phyloP scores from a whole-genome alignment of 768 basidiomycete species.

The Lactifluus echinatus region DNA sequence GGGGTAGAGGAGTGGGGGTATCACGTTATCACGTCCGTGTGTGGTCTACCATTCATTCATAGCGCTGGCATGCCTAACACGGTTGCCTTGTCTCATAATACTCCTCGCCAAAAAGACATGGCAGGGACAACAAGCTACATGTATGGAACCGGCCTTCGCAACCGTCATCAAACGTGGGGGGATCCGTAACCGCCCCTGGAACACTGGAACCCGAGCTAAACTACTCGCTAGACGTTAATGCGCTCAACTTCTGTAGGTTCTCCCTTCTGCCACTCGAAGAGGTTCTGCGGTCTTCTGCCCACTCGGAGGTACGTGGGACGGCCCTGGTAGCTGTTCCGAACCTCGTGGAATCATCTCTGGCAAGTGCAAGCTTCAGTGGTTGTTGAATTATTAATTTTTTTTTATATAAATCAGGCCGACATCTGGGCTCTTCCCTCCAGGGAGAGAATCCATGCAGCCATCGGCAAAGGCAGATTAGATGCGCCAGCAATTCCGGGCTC shows the following conservation, averaged over 20 bases:
- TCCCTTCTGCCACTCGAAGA: slow-evolving; percentile 40
- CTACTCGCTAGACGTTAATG: slow-evolving; percentile 82
- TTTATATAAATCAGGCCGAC: slow-evolving; percentile 52
- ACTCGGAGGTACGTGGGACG: too few species aligned
- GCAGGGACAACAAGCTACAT: slow-evolving; percentile 79
- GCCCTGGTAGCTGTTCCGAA: slow-evolving; percentile 79
- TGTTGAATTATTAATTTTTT: background rate
- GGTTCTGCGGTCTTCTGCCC: slow-evolving; percentile 14
- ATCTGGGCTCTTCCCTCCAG: slow-evolving; percentile 70
- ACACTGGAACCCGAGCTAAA: slow-evolving; percentile 42
- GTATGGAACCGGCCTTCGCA: slow-evolving; percentile 54
- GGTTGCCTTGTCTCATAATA: background rate
- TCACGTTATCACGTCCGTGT: slow-evolving; percentile 67
- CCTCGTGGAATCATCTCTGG: slow-evolving; percentile 78
- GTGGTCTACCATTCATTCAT: background rate
- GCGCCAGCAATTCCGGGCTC: slow-evolving; percentile 25
- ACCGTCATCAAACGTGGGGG: slow-evolving; percentile 34
- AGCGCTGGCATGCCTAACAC: background rate
- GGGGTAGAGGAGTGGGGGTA: slow-evolving; percentile 69
- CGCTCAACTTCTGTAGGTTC: slow-evolving; percentile 90
- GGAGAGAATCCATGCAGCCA: slow-evolving; percentile 72
- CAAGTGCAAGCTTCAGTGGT: too few species aligned
- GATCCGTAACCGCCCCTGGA: slow-evolving; percentile 45
- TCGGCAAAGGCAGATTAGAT: slow-evolving; percentile 48
- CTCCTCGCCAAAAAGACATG: slow-evolving; percentile 47